Conservation (phyloP, 352 stramenopile species). For the Phytophthora cactorum region DNA sequence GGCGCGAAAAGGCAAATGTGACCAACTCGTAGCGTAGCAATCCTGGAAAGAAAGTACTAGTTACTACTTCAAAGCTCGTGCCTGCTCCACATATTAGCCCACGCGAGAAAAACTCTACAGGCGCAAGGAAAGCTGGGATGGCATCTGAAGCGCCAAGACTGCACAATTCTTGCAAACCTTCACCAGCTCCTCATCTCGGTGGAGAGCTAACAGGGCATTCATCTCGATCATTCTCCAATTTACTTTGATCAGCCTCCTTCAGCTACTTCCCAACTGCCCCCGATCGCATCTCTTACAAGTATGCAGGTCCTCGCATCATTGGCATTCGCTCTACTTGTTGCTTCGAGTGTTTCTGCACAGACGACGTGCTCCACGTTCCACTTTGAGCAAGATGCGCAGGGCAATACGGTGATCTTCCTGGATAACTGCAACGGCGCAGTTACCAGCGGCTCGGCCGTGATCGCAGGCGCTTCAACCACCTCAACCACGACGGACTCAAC, state of each 20-base stretch:
- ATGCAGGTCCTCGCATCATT: slow-evolving; percentile 26
- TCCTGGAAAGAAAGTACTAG: no score
- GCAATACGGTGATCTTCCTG: slow-evolving; percentile 18
- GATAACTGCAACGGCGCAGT: slow-evolving; percentile 24
- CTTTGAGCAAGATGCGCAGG: slow-evolving; percentile 24
- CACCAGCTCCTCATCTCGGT: neutral
- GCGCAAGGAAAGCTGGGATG: no score
- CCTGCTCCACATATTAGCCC: no score
- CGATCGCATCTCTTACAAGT: neutral
- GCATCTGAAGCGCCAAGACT: neutral
- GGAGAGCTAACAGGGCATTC: neutral
- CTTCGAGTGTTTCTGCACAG: slow-evolving; percentile 9
- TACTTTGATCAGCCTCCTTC: slow-evolving; percentile 10
- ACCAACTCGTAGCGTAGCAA: no score
- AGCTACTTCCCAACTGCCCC: neutral
- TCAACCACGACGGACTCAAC: neutral
- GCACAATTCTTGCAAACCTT: no score
- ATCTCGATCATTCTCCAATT: slow-evolving; percentile 20
- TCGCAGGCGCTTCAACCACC: slow-evolving; percentile 10
- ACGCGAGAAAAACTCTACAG: no score
- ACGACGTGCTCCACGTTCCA: slow-evolving; percentile 19
- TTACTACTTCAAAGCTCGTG: no score
- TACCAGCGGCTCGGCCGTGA: slow-evolving; percentile 17
- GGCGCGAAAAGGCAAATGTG: no score
- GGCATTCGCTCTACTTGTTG: slow-evolving; percentile 15